These are phyloP conservation scores for Fonsecaea monophora DNA, from an alignment of 2,329 filamentous ascomycete genomes.

Conservation along the genomic window DNA sequence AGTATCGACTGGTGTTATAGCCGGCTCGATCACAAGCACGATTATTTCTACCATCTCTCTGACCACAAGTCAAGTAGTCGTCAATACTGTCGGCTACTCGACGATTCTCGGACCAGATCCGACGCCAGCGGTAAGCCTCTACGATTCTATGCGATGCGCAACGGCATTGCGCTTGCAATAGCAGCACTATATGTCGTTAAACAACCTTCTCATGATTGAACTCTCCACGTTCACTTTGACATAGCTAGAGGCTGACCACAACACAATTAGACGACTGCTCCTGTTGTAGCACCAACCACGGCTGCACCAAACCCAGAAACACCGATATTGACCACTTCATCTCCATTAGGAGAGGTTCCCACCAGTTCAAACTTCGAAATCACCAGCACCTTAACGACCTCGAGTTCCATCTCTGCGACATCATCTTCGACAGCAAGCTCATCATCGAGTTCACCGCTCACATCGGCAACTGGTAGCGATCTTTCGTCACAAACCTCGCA, in stretches of 20 bases:
- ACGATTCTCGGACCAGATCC: slow-evolving; percentile 33
- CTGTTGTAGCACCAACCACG: not conserved
- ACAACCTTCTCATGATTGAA: not conserved
- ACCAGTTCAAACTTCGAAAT: not conserved
- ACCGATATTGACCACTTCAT: not conserved
- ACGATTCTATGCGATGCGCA: not conserved
- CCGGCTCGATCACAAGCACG: slow-evolving; percentile 28
- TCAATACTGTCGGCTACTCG: slow-evolving; percentile 30
- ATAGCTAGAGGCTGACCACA: not conserved
- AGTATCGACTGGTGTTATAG: slow-evolving; percentile 14
- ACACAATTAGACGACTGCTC: not conserved
- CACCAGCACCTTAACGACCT: not conserved
- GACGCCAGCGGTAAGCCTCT: slow-evolving; percentile 17
- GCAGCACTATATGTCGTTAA: not conserved
- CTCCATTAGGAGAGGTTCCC: not conserved
- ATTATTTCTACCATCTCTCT: slow-evolving; percentile 33
- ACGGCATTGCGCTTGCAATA: not conserved
- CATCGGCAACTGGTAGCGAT: slow-evolving; percentile 11
- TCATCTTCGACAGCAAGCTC: slow-evolving; percentile 1
- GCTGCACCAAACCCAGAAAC: not conserved
- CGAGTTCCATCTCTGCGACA: slow-evolving; percentile 5
- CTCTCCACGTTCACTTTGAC: not conserved
- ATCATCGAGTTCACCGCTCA: slow-evolving; percentile 1
- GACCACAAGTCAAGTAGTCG: slow-evolving; percentile 25
- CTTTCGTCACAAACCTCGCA: slow-evolving; percentile 5